A percentile compares a stretch with the other conserved stretches of the same genome.
Conservation (phyloP, 352 stramenopile species). For the Phytophthora ohioensis region DNA sequence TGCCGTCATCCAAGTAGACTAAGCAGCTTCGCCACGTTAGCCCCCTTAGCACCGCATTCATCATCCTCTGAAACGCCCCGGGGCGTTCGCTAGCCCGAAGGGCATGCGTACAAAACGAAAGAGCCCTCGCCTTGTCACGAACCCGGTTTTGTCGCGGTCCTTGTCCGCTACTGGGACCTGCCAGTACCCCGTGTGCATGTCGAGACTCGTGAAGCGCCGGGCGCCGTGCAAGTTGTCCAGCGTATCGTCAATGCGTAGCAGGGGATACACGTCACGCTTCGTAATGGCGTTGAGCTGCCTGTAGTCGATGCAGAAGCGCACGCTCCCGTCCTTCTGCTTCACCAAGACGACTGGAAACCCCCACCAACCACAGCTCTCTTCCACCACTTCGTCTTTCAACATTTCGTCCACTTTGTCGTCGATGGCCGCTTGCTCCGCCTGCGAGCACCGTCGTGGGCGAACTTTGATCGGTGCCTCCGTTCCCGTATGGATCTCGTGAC, state of each 20-base stretch:
- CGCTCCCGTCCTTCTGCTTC: no score
- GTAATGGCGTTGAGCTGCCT: background rate
- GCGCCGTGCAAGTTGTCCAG: background rate
- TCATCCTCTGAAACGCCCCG: background rate
- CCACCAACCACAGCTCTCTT: constrained; percentile 22
- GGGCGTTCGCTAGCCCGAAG: background rate
- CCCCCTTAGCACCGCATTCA: background rate
- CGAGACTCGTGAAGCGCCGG: background rate
- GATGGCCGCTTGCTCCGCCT: no score
- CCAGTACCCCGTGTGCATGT: background rate
- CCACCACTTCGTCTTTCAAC: constrained; percentile 21
- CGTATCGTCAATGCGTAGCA: background rate
- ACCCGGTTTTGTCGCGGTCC: background rate
- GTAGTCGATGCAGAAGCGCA: no score
- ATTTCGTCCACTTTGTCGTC: constrained; percentile 4
- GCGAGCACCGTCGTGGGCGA: no score
- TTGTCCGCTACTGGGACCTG: background rate
- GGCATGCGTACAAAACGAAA: background rate
- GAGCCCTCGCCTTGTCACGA: background rate
- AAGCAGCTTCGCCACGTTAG: background rate
- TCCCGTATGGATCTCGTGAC: no score
- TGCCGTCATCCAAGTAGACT: background rate
- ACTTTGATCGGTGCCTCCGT: no score
- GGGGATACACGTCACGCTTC: background rate
- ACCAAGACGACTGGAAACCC: background rate